phyloP scores from a whole-genome alignment of 73 alveolate genomes.

The Paramecium sonneborni region DNA sequence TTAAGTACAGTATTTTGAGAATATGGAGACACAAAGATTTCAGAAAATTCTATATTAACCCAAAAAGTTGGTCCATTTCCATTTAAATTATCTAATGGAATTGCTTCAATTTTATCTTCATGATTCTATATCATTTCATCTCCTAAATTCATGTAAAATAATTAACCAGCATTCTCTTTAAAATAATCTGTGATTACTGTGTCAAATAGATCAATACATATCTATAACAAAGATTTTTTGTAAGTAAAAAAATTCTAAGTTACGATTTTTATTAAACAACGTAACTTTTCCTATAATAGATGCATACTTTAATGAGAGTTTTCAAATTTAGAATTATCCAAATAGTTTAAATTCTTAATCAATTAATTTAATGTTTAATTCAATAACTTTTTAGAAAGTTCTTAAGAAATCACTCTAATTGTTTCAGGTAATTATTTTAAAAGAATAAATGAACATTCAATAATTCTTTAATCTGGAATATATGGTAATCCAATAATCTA shows the following conservation, averaged over 20 bases:
- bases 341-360: background rate
- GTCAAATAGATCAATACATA: background rate
- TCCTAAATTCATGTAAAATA: background rate
- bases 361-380: background rate
- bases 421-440: conserved; percentile 34
- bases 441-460: conserved; percentile 19
- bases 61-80: background rate
- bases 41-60: background rate
- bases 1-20: background rate
- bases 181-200: background rate
- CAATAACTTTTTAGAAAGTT: background rate
- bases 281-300: background rate
- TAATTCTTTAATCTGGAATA: background rate
- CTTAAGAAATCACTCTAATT: background rate
- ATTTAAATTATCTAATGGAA: background rate
- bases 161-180: background rate
- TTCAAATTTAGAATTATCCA: background rate
- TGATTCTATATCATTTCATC: background rate
- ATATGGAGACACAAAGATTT: background rate
- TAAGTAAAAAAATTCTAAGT: background rate
- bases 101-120: background rate
- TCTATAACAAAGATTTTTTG: background rate
- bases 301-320: background rate
- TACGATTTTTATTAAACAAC: background rate
- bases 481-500: background rate